Evolutionary conservation across 192 early-diverging fungal genomes (phyloP).

Genomic region (Coemansia sp.): DNA sequence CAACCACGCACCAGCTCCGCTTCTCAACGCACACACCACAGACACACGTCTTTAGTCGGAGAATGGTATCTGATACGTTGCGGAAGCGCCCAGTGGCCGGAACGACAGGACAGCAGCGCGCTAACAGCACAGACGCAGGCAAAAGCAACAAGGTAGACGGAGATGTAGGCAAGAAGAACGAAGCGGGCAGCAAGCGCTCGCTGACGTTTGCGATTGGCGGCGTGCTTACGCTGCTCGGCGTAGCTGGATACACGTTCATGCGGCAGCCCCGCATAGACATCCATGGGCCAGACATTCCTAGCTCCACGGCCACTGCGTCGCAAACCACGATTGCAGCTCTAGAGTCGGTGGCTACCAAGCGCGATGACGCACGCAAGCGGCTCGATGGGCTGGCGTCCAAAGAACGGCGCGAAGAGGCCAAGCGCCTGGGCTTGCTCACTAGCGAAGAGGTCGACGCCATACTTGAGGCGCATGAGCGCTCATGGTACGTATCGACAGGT

Average conservation of each 20-base stretch:
- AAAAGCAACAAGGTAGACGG: neutral
- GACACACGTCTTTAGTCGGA: neutral
- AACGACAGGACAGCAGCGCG: constrained; percentile 3
- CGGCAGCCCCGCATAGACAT: constrained; percentile 13
- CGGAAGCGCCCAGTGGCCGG: neutral
- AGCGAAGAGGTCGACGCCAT: constrained; percentile 40
- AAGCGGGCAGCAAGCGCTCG: constrained; percentile 25
- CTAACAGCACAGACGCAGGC: neutral
- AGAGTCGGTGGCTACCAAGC: constrained; percentile 40
- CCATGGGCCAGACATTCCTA: neutral
- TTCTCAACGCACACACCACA: neutral
- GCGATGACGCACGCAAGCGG: constrained; percentile 18
- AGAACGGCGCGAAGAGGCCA: constrained; percentile 22
- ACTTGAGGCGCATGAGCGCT: constrained; percentile 32
- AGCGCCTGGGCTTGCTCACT: constrained; percentile 26
- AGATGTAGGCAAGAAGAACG: neutral
- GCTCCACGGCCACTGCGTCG: neutral
- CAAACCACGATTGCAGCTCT: constrained; percentile 14
- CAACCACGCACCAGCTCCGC: neutral
- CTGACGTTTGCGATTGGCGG: constrained; percentile 48
- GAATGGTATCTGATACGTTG: constrained; percentile 1
- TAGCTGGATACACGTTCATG: constrained; percentile 35
- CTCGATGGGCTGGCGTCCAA: constrained; percentile 19
- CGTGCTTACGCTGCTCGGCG: constrained; percentile 35
- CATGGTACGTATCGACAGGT: constrained; percentile 19